A percentile compares a stretch with the other conserved stretches of the same genome.
phyloP scores from a whole-genome alignment of 495 filamentous ascomycete genomes.

The Xylaria intraflava region DNA sequence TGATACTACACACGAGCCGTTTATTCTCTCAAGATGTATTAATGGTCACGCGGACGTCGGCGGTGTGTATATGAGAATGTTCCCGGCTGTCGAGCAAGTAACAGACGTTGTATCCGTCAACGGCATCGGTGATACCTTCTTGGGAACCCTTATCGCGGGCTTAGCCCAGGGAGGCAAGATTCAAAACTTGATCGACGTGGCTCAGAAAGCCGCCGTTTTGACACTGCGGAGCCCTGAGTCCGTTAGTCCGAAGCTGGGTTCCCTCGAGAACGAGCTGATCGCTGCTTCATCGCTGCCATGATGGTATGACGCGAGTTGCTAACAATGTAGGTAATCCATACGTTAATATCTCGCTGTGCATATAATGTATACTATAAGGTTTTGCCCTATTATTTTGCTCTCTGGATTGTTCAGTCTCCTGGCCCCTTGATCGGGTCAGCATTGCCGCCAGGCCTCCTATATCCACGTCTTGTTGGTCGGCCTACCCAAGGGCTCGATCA shows the following conservation, averaged over 20 bases:
- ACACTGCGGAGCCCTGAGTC: slow-evolving; percentile 66
- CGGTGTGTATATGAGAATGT: slow-evolving; percentile 80
- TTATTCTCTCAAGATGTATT: slow-evolving; percentile 56
- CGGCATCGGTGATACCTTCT: slow-evolving; percentile 88
- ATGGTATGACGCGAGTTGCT: not conserved
- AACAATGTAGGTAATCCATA: not conserved
- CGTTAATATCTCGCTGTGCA: not conserved
- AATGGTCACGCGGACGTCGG: slow-evolving; percentile 53
- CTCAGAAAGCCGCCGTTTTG: slow-evolving; percentile 69
- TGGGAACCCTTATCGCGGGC: slow-evolving; percentile 72
- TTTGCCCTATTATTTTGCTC: no score
- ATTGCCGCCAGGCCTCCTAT: no score
- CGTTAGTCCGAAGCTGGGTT: slow-evolving; percentile 50
- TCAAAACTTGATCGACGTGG: slow-evolving; percentile 47
- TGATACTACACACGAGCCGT: slow-evolving; percentile 53
- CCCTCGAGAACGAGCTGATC: slow-evolving; percentile 29
- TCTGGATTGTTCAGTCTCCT: no score
- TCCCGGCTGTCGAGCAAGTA: slow-evolving; percentile 60
- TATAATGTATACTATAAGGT: no score
- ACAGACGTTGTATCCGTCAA: slow-evolving; percentile 80
- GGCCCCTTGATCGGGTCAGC: no score
- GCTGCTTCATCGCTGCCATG: slow-evolving; percentile 14
- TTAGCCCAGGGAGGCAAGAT: slow-evolving; percentile 42
- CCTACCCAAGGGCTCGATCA: no score
- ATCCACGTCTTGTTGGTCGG: no score